Conservation (phyloP, 225 moss, liverwort and hornwort genomes). For the Pseudoscleropodium purum region DNA sequence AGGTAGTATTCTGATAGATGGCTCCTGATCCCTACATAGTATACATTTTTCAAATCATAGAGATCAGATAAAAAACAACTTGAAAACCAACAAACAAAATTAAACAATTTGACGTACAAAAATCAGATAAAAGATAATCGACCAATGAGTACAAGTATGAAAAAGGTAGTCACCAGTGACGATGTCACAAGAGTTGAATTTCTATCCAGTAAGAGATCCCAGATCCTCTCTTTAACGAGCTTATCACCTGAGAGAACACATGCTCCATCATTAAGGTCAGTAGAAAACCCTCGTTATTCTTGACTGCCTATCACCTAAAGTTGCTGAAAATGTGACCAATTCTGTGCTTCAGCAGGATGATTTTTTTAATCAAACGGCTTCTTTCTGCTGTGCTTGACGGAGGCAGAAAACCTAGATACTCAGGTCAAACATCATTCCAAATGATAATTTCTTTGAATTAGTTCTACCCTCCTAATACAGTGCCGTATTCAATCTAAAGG, state of each 20-base stretch:
- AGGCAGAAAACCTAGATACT: neutral
- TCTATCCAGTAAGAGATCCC: slow-evolving; percentile 63
- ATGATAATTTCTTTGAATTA: neutral
- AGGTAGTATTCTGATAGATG: neutral
- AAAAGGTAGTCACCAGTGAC: slow-evolving; percentile 43
- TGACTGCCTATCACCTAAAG: neutral
- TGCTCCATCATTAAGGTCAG: neutral
- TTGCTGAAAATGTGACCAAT: neutral
- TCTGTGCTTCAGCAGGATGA: neutral
- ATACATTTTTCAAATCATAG: neutral
- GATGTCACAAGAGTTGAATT: slow-evolving; percentile 60
- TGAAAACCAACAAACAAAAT: neutral
- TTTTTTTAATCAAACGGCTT: neutral
- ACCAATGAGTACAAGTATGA: neutral
- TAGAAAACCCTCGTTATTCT: neutral
- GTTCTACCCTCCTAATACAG: neutral
- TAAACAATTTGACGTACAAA: neutral
- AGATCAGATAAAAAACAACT: neutral
- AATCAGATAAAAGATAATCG: neutral
- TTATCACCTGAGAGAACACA: slow-evolving; percentile 55
- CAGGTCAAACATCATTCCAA: neutral
- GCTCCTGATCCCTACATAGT: neutral
- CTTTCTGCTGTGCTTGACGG: neutral
- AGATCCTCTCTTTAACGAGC: slow-evolving; percentile 80
- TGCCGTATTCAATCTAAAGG: neutral